Evolutionary conservation across 1,284 basidiomycete genomes (phyloP), one percentile per base, ranked within the genome.

Genomic region (Lignosus rhinocerotis): DNA sequence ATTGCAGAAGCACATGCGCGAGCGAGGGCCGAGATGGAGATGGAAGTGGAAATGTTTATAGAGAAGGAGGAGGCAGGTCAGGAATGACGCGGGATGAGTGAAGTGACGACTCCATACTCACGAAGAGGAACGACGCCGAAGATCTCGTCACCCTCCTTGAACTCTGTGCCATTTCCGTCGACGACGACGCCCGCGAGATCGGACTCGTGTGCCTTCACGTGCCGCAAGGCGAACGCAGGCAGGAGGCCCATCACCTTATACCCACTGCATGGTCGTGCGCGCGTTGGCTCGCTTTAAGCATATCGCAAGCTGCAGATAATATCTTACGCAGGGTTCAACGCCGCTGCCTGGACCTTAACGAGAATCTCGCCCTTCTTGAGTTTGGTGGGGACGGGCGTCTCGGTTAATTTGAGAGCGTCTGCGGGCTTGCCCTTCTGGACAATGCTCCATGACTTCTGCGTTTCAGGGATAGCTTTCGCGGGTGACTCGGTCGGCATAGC

Each of bases 141-240:
- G 1, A 91, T 82, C 43, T 80, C 74, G 55, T 89, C 83, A 0
- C 87, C 88, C 6, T 74, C 70, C 1, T 72, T 72, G 65, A 85
- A 85, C 6, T 75, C 72, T 0, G 82, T 76, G 31, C 75, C 78
- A 58, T 84, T 83, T 0, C 77, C 72, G 49, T 86, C 79, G 16
- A 81, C 78, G 6, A 91, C 72, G 1, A 81, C 72, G 0, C 89
- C 90, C 0, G 86, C 74, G 48, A 90, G 73, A 65, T 92, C 90
- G 53, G 79, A 71, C 63, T 86, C 87, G 38, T 83, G 75, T 7
- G 82, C 72, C 38, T 81, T 72, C 1, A 86, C 85, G 44, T 82
- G 73, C 19, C 72, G 72, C 5, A 76, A 74, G 0, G 85, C 30
- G 51, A 83, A 73, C 52, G 79, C 78, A 5, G 87, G 84, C 3